A percentile compares a stretch with the other conserved stretches of the same genome.
Conservation (phyloP, 176 grass and related monocot species). For the Carex cristatella region DNA sequence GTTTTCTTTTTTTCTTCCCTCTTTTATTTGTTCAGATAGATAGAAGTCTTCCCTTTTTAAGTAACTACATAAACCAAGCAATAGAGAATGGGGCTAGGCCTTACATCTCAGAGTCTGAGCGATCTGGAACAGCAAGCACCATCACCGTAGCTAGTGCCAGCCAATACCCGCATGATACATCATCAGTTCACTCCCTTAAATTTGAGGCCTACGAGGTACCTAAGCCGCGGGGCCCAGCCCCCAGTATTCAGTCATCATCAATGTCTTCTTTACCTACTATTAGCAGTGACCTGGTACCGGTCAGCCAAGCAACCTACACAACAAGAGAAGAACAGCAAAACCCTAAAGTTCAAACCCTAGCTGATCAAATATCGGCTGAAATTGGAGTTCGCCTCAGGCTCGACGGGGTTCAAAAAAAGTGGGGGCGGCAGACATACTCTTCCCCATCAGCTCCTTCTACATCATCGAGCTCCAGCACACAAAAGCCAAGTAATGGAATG, state of each 20-base stretch:
- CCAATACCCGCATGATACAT: constrained; percentile 73
- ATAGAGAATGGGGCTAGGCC: constrained; percentile 81
- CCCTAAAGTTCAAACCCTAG: constrained; percentile 36
- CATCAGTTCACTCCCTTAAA: constrained; percentile 62
- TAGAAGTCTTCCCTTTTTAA: constrained; percentile 67
- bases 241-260: constrained; percentile 24
- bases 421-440: constrained; percentile 80
- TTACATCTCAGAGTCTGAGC: constrained; percentile 77
- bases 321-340: constrained; percentile 52
- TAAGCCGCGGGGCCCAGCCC: constrained; percentile 39
- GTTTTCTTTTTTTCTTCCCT: neutral
- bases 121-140: constrained; percentile 49
- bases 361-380: constrained; percentile 55
- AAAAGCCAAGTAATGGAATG: constrained; percentile 67
- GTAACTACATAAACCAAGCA: constrained; percentile 67
- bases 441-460: constrained; percentile 72
- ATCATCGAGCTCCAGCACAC: constrained; percentile 38
- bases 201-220: constrained; percentile 98
- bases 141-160: constrained; percentile 32
- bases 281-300: constrained; percentile 59
- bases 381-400: constrained; percentile 67
- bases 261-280: constrained; percentile 22
- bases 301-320: constrained; percentile 53
- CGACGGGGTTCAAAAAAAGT: constrained; percentile 95
- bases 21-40: constrained; percentile 57